phyloP scores from a whole-genome alignment of 345 rosid species.

The Aquilaria yunnanensis region DNA sequence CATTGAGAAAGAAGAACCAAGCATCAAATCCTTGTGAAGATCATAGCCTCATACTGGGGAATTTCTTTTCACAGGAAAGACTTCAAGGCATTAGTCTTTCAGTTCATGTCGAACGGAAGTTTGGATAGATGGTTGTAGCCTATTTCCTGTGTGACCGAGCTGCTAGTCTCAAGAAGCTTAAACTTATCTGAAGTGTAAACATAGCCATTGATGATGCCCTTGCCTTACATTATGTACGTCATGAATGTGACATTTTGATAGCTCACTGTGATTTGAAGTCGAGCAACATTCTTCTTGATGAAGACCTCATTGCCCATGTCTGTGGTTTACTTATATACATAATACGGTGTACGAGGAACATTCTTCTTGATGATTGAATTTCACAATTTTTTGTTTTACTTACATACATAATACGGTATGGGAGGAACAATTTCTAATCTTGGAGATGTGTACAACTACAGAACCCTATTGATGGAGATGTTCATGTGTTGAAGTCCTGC shows the following conservation, averaged over 20 bases:
- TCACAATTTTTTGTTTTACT: too few species aligned
- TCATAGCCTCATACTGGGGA: conserved; percentile 10
- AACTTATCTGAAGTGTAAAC: neutral
- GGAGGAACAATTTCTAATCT: too few species aligned
- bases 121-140: conserved; percentile 21
- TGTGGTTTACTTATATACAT: neutral
- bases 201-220: conserved; percentile 1
- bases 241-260: neutral
- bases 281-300: conserved; percentile 7
- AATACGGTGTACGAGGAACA: too few species aligned
- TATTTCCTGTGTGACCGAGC: neutral
- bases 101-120: conserved; percentile 16
- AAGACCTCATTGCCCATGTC: neutral
- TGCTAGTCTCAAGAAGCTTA: neutral
- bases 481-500: too few species aligned
- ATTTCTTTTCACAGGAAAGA: conserved; percentile 6
- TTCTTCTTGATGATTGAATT: too few species aligned
- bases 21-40: conserved; percentile 15
- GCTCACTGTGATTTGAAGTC: too few species aligned
- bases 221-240: neutral
- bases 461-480: too few species aligned
- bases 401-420: too few species aligned
- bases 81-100: conserved; percentile 15
- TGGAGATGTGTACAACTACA: too few species aligned
- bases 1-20: conserved; percentile 4